Conservation (phyloP, 495 filamentous ascomycete genomes). For the Trichoderma virens region DNA sequence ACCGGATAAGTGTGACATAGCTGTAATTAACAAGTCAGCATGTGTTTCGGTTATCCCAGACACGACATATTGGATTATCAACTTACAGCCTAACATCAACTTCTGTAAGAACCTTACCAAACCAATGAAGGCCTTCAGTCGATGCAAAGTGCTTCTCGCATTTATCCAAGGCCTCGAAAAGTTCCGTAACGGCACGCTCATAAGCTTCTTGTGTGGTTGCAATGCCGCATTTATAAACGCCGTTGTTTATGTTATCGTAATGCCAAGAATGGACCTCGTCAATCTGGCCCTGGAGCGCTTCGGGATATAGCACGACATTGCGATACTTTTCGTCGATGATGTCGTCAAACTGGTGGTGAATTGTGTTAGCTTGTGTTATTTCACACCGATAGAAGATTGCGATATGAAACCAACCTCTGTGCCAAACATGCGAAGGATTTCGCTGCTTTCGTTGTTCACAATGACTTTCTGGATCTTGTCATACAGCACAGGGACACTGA, state of each 20-base stretch:
- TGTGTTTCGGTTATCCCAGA: no score
- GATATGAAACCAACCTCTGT: constrained; percentile 23
- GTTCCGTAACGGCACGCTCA: constrained; percentile 45
- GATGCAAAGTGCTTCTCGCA: constrained; percentile 49
- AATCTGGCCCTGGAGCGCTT: constrained; percentile 44
- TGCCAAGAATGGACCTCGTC: constrained; percentile 59
- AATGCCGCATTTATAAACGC: constrained; percentile 64
- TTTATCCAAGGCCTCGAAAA: constrained; percentile 56
- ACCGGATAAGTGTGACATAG: constrained; percentile 55
- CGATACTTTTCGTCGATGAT: constrained; percentile 43
- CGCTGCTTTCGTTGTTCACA: constrained; percentile 78
- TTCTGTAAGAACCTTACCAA: constrained; percentile 58
- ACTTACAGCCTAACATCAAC: constrained; percentile 52
- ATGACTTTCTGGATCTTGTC: constrained; percentile 65
- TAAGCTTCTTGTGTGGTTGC: constrained; percentile 58
- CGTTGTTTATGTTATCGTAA: constrained; percentile 59
- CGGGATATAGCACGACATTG: constrained; percentile 48
- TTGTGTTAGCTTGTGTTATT: no score
- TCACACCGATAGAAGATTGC: no score
- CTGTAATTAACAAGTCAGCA: constrained; percentile 10
- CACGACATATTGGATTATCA: not conserved
- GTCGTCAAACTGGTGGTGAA: constrained; percentile 41
- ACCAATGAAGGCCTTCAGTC: constrained; percentile 49
- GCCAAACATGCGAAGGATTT: constrained; percentile 71
- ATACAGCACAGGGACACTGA: constrained; percentile 73